Evolutionary conservation across 2,329 filamentous ascomycete genomes (phyloP).

Genomic region (Metarhizium brunneum): DNA sequence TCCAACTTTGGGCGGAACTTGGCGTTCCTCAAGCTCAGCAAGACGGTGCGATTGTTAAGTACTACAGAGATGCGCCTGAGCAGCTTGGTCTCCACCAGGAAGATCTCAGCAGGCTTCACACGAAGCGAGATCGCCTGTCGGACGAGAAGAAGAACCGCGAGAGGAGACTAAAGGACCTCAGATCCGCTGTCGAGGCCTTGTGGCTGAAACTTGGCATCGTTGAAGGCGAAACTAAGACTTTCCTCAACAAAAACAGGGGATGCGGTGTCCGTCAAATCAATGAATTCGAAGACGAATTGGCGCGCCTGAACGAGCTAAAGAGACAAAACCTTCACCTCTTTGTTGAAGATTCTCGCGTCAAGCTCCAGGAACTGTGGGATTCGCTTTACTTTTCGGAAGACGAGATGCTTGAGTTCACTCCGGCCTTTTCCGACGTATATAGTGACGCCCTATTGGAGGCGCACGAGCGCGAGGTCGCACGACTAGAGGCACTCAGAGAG

Average conservation of each 20-base stretch:
- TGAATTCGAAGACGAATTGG: conserved; percentile 87
- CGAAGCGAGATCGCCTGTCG: conserved; percentile 70
- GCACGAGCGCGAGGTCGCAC: conserved; percentile 81
- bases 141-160: conserved; percentile 87
- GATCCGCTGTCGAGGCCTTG: conserved; percentile 66
- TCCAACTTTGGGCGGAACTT: conserved; percentile 91
- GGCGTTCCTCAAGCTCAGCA: conserved; percentile 91
- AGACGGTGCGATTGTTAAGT: conserved; percentile 76
- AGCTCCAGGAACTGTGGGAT: conserved; percentile 93
- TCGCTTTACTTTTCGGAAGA: conserved; percentile 90
- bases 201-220: conserved; percentile 86
- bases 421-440: conserved; percentile 94
- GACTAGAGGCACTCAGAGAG: conserved; percentile 73
- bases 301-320: conserved; percentile 83
- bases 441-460: conserved; percentile 91
- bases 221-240: conserved; percentile 71
- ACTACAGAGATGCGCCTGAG: conserved; percentile 83
- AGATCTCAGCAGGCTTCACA: conserved; percentile 63
- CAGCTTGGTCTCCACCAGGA: conserved; percentile 88
- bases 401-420: conserved; percentile 97
- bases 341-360: conserved; percentile 85
- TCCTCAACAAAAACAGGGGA: conserved; percentile 79
- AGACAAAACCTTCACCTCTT: conserved; percentile 91
- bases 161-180: conserved; percentile 66
- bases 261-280: conserved; percentile 89